Percentiles rank a stretch among this genome's conserved stretches.
Evolutionary conservation across 1,284 basidiomycete species (phyloP).

Genomic region (Agaricales sp.): DNA sequence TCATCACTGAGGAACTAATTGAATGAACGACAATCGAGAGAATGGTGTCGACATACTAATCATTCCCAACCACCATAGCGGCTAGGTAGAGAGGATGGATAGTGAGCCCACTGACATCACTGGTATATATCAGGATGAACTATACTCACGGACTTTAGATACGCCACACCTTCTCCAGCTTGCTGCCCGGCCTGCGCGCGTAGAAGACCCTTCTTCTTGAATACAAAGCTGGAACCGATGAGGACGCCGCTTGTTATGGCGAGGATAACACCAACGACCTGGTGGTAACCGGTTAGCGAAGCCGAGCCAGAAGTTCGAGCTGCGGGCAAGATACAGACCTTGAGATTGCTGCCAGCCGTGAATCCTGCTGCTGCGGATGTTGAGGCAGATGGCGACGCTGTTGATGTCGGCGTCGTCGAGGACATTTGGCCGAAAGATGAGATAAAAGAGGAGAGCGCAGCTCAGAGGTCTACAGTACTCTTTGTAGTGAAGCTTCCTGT

Average conservation of each 20-base stretch:
- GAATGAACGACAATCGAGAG: no score
- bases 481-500: not conserved
- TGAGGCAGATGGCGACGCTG: constrained; percentile 14
- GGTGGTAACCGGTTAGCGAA: constrained; percentile 1
- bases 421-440: constrained; percentile 11
- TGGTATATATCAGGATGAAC: no score
- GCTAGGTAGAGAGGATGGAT: constrained; percentile 26
- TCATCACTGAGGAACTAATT: constrained; percentile 58
- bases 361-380: constrained; percentile 13
- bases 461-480: not conserved
- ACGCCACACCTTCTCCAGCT: constrained; percentile 89
- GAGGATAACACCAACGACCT: constrained; percentile 71
- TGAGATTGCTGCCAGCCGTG: constrained; percentile 23
- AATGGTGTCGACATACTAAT: constrained; percentile 55
- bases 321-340: constrained; percentile 15
- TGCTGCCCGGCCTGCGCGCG: constrained; percentile 57
- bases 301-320: not conserved
- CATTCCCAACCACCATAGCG: constrained; percentile 86
- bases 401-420: constrained; percentile 11
- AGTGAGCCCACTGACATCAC: constrained; percentile 9
- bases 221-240: constrained; percentile 85
- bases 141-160: constrained; percentile 76
- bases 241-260: constrained; percentile 80
- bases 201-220: constrained; percentile 92
- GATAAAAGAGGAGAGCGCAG: not conserved